Conservation (phyloP, 805 yeast species). For the Barnettozyma salicaria region DNA sequence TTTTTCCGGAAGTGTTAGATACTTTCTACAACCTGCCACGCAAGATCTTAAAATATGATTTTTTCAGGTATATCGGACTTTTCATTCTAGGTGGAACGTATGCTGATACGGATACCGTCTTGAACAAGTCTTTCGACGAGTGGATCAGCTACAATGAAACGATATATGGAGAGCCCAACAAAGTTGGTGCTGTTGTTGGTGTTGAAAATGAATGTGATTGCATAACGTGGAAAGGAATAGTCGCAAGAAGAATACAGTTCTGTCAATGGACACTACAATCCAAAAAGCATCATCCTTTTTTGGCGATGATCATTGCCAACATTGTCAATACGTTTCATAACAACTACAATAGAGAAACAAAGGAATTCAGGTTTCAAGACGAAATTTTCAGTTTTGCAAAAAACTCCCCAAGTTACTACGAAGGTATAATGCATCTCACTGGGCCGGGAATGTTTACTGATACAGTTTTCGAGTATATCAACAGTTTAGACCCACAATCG, state of each 20-base stretch:
- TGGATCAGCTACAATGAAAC: slow-evolving; percentile 42
- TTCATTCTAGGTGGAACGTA: slow-evolving; percentile 55
- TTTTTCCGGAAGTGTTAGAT: slow-evolving; percentile 46
- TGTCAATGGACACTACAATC: slow-evolving; percentile 60
- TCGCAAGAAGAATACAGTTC: slow-evolving; percentile 50
- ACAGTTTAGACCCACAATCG: slow-evolving; percentile 6
- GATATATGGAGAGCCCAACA: slow-evolving; percentile 19
- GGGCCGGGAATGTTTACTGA: slow-evolving; percentile 51
- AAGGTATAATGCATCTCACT: slow-evolving; percentile 52
- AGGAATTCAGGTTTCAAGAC: slow-evolving; percentile 23
- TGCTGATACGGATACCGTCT: slow-evolving; percentile 51
- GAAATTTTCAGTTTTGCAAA: slow-evolving; percentile 30
- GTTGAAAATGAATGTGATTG: slow-evolving; percentile 50
- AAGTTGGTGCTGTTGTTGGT: slow-evolving; percentile 48
- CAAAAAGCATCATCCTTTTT: slow-evolving; percentile 55
- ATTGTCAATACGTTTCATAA: slow-evolving; percentile 47
- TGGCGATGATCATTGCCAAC: slow-evolving; percentile 46
- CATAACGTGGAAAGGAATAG: slow-evolving; percentile 47
- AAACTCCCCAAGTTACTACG: slow-evolving; percentile 53
- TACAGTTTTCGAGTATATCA: slow-evolving; percentile 19
- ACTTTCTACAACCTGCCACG: slow-evolving; percentile 47
- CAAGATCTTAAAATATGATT: slow-evolving; percentile 48
- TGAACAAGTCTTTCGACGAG: slow-evolving; percentile 46
- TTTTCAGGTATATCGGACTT: slow-evolving; percentile 47
- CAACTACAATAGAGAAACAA: slow-evolving; percentile 28